Conservation (phyloP, 208 protist genomes). For the Crithidia thermophila region DNA sequence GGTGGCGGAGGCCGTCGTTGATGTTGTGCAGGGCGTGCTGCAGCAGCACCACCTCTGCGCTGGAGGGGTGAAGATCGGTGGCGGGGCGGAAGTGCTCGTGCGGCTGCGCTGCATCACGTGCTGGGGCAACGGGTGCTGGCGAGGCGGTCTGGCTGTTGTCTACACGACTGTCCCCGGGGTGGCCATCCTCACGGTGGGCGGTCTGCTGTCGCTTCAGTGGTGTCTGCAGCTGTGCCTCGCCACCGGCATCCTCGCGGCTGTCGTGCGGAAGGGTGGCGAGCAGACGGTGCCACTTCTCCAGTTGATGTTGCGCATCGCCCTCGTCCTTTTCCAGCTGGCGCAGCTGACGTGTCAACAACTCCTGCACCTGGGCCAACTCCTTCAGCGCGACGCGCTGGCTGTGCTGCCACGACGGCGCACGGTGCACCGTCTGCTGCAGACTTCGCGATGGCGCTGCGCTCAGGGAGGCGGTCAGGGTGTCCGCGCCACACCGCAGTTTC, state of each 20-base stretch:
- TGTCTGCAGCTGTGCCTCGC: too few species aligned
- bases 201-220: too few species aligned
- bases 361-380: constrained; percentile 16
- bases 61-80: constrained; percentile 38
- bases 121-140: background rate
- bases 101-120: background rate
- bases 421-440: background rate
- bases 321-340: constrained; percentile 21
- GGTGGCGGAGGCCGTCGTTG: constrained; percentile 28
- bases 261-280: constrained; percentile 29
- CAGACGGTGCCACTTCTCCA: constrained; percentile 32
- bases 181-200: too few species aligned
- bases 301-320: background rate
- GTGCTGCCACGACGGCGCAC: constrained; percentile 16
- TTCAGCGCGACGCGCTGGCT: constrained; percentile 17
- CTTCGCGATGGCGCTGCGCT: background rate
- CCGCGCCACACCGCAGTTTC: constrained; percentile 22
- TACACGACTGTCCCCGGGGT: too few species aligned
- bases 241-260: background rate
- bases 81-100: background rate
- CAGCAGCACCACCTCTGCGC: constrained; percentile 38
- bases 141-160: background rate
- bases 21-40: constrained; percentile 33
- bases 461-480: constrained; percentile 16
- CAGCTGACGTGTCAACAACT: constrained; percentile 11